phyloP scores from a whole-genome alignment of 169 alveolate genomes.

The Perkinsus olseni region DNA sequence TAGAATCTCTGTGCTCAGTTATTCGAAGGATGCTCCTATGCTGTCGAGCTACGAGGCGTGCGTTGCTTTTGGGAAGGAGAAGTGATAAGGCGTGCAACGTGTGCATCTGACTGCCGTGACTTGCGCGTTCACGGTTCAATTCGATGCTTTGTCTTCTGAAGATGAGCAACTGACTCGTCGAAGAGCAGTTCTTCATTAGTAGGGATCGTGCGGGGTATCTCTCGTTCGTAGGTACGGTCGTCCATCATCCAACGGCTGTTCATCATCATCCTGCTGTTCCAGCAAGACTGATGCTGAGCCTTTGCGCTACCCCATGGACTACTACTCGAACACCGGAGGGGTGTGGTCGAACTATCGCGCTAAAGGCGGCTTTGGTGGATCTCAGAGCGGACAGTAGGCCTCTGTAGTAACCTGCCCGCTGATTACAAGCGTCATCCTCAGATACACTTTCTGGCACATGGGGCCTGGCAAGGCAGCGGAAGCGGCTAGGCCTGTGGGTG shows the following conservation, averaged over 20 bases:
- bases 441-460: neutral
- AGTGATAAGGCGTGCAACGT: no score
- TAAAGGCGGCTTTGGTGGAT: conserved; percentile 19
- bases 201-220: neutral
- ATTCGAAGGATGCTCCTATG: conserved; percentile 59
- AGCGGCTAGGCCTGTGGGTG: neutral
- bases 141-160: no score
- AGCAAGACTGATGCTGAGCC: neutral
- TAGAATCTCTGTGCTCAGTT: neutral
- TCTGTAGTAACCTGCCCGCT: no score
- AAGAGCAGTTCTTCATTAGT: no score
- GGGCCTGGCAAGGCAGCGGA: neutral
- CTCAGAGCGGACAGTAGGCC: neutral
- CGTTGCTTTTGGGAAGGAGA: conserved; percentile 71
- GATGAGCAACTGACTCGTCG: no score
- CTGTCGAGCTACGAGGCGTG: conserved; percentile 94
- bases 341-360: conserved; percentile 71
- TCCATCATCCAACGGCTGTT: neutral
- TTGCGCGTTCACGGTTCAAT: no score
- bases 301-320: conserved; percentile 73
- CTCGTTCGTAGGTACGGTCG: neutral
- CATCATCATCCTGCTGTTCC: neutral
- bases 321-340: conserved; percentile 72
- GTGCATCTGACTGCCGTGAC: no score
- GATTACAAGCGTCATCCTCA: neutral